Evolutionary conservation across 495 filamentous ascomycete genomes (phyloP).

Genomic region (Annulohypoxylon bovei): DNA sequence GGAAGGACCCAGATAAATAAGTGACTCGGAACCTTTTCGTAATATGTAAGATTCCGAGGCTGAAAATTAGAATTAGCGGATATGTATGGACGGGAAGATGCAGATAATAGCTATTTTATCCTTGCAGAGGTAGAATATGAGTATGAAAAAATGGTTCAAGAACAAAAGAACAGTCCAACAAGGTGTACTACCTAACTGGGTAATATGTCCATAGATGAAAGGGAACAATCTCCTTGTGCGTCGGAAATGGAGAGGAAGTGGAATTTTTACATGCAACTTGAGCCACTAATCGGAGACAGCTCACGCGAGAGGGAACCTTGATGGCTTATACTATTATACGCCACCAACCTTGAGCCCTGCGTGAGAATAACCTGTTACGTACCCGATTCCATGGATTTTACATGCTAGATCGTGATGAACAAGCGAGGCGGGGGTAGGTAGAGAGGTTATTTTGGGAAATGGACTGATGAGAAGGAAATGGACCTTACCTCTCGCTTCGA

Average conservation of each 20-base stretch:
- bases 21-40: not conserved
- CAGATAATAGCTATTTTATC: constrained; percentile 4
- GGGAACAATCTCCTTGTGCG: constrained; percentile 21
- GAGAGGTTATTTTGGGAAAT: not conserved
- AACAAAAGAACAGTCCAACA: constrained; percentile 16
- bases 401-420: not conserved
- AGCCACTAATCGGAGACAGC: constrained; percentile 4
- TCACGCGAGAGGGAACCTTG: constrained; percentile 29
- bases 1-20: not conserved
- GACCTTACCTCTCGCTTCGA: not conserved
- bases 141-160: not conserved
- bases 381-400: constrained; percentile 2
- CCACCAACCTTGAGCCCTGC: not conserved
- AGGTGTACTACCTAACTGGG: not conserved
- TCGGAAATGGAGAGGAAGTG: not conserved
- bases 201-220: not conserved
- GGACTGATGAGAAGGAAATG: not conserved
- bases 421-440: not conserved
- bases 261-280: constrained; percentile 9
- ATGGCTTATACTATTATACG: constrained; percentile 22
- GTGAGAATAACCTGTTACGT: not conserved
- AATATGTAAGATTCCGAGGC: constrained; percentile 13
- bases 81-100: constrained; percentile 4
- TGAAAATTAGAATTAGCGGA: constrained; percentile 8
- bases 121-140: not conserved